Base-by-base conservation (phyloP, 2,329 filamentous ascomycete species). In the Claviceps maximensis region DNA sequence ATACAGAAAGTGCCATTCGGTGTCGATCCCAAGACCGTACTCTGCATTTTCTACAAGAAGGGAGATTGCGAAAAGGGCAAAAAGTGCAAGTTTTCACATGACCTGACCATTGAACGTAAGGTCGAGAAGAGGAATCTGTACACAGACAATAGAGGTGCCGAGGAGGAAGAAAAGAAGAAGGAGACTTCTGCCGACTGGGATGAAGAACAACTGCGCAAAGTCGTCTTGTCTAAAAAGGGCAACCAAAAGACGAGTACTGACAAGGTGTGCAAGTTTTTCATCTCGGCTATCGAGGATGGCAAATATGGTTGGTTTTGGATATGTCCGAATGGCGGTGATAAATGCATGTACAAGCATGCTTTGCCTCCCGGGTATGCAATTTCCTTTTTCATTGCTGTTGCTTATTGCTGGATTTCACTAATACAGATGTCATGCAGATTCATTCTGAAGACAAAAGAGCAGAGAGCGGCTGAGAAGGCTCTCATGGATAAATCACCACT, bases 221-320 rank as follows among this genome's bases (percentile, higher is more conserved):
- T 98, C 38, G 89, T 98, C 25, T 62, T 94, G 67, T 94, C 87
- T 63, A 98, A 98, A 75, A 95, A 98, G 70, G 93, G 93, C 51
- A 98, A 98, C 70, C 93, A 95, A 56, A 83, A 85, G 67, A 95
- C 90, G 23, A 87, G 87, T 5, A 98, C 93, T 47, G 93, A 98
- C 67, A 98, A 97, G 73, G 93, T 98, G 60, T 98, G 93, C 87
- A 98, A 97, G 72, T 95, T 75, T 76, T 98, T 98, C 68, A 93
- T 97, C 67, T 84, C 90, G 60, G 93, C 93, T 27, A 93, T 98
- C 57, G 93, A 98, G 72, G 93, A 98, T 66, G 87, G 89, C 63
- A 98, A 97, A 71, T 98, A 98, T 64, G 93, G 93, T 57, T 98
- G 93, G 93, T 97, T 98, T 73, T 98, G 93, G 93, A 78, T 83